Percentiles rank a stretch among this genome's conserved stretches.
Conservation (phyloP, 2,329 filamentous ascomycete species). For the Colletotrichum caudatum region DNA sequence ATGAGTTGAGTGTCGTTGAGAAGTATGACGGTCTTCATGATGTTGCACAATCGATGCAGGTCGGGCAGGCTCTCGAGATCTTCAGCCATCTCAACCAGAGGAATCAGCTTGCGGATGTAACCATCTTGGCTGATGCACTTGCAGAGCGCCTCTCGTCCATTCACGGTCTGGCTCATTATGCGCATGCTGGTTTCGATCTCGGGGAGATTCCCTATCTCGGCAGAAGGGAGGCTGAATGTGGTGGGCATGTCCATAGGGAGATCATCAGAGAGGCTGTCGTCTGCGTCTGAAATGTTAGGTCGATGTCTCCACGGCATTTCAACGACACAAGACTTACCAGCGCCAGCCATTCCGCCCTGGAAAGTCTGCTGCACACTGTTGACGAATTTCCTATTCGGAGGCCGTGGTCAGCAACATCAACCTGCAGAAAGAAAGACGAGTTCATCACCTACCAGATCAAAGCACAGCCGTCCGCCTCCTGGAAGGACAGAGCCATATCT, state of each 20-base stretch:
- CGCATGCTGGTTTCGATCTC: conserved; percentile 91
- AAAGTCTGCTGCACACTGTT: conserved; percentile 85
- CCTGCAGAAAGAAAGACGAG: conserved; percentile 32
- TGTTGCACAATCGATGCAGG: conserved; percentile 92
- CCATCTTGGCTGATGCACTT: conserved; percentile 89
- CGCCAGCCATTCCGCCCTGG: conserved; percentile 66
- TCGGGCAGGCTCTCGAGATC: conserved; percentile 89
- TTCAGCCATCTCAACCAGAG: conserved; percentile 88
- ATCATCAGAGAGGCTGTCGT: conserved; percentile 92
- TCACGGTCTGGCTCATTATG: conserved; percentile 77
- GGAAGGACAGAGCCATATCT: conserved; percentile 98
- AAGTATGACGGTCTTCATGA: conserved; percentile 96
- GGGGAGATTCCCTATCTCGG: conserved; percentile 82
- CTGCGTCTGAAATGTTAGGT: conserved; percentile 57
- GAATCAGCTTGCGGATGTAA: conserved; percentile 88
- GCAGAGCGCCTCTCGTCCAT: conserved; percentile 85
- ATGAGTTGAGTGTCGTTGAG: conserved; percentile 96
- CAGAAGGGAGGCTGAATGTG: conserved; percentile 79
- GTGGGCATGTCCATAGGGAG: conserved; percentile 78
- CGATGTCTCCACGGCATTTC: neutral
- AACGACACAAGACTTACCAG: conserved; percentile 62
- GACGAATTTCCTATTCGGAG: conserved; percentile 82
- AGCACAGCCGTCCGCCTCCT: conserved; percentile 94
- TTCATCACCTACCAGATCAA: conserved; percentile 79
- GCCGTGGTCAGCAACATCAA: conserved; percentile 6